Evolutionary conservation across 108 stramenopile species (phyloP).

Genomic region (Skeletonema potamos): DNA sequence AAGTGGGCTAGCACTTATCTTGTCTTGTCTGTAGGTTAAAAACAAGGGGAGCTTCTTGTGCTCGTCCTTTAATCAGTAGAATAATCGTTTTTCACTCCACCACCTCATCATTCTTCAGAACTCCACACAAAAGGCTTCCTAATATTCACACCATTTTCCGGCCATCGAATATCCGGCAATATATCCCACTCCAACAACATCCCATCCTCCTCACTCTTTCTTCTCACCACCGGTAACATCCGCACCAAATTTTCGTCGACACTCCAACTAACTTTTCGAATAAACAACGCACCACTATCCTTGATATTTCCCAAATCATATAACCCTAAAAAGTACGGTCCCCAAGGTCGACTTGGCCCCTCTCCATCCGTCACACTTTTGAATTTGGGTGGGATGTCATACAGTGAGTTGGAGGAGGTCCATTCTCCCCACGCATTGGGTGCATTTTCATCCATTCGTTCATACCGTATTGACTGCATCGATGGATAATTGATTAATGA

Average conservation of each 20-base stretch:
- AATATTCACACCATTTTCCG: conserved; percentile 44
- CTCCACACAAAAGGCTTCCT: conserved; percentile 26
- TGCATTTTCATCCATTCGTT: conserved; percentile 89
- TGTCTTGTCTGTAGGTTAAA: neutral
- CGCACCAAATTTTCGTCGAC: conserved; percentile 74
- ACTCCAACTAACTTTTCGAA: conserved; percentile 75
- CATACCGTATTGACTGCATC: conserved; percentile 73
- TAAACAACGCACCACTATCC: conserved; percentile 77
- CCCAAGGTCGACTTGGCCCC: conserved; percentile 71
- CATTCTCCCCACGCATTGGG: conserved; percentile 67
- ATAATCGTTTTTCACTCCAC: neutral
- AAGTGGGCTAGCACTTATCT: neutral
- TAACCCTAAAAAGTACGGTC: conserved; percentile 86
- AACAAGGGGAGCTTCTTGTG: neutral
- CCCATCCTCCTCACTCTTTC: neutral
- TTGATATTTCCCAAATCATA: conserved; percentile 80
- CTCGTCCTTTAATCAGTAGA: neutral
- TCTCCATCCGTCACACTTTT: conserved; percentile 43
- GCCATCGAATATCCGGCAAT: conserved; percentile 77
- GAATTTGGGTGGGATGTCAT: conserved; percentile 42
- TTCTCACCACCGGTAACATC: conserved; percentile 60
- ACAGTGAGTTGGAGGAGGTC: conserved; percentile 56
- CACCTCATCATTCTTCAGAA: conserved; percentile 20
- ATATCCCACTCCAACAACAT: conserved; percentile 29
- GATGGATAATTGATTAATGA: conserved; percentile 30